These are phyloP conservation scores for Azolla pinnata DNA, from an alignment of 75 land plant species.

Conservation along the genomic window DNA sequence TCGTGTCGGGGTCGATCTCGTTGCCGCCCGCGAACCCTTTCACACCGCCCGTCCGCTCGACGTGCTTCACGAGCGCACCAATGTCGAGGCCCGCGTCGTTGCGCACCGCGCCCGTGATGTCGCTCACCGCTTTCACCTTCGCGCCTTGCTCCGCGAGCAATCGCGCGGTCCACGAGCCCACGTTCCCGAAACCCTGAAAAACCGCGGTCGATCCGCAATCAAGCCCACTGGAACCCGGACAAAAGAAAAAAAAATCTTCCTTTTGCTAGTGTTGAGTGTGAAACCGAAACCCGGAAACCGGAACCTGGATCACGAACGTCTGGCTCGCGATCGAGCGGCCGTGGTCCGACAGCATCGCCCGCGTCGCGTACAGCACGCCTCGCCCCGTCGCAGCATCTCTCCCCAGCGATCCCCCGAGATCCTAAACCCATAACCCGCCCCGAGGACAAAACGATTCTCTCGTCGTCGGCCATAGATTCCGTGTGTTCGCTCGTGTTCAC, in stretches of 20 bases:
- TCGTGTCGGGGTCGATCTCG: constrained; percentile 37
- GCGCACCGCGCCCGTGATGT: constrained; percentile 79
- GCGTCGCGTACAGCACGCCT: constrained; percentile 64
- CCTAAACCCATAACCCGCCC: no score
- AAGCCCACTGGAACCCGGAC: no score
- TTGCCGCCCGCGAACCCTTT: constrained; percentile 59
- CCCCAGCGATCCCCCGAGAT: constrained; percentile 77
- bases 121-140: constrained; percentile 76
- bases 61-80: constrained; percentile 41
- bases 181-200: constrained; percentile 80
- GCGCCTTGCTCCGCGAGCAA: constrained; percentile 66
- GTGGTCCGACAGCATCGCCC: constrained; percentile 55
- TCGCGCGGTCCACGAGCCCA: constrained; percentile 86
- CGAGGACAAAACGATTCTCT: no score
- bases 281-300: no score
- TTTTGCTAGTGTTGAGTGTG: no score
- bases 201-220: no score
- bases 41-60: constrained; percentile 30
- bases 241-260: no score
- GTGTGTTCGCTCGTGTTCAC: no score
- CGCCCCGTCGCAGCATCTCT: constrained; percentile 82
- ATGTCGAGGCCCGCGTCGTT: constrained; percentile 68
- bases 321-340: constrained; percentile 45
- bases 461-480: no score
- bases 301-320: constrained; percentile 61